Evolutionary conservation across 768 basidiomycete species (phyloP).

Genomic region (Rhizopogon sp.): DNA sequence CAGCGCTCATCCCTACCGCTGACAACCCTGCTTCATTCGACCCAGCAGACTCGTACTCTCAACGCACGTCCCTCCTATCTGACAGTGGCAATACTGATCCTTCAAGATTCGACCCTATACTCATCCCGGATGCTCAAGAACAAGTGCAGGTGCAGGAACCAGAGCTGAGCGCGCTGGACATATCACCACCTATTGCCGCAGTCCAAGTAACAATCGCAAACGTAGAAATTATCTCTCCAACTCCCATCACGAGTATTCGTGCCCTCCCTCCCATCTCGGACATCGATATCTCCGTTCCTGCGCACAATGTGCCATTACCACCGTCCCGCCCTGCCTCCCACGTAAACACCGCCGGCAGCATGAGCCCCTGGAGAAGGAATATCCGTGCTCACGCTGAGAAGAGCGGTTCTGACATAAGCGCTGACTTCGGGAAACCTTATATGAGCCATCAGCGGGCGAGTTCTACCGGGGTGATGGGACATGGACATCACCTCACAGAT

Average conservation of each 20-base stretch:
- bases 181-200: conserved; percentile 9
- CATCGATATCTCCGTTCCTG: conserved; percentile 7
- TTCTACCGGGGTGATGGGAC: not conserved
- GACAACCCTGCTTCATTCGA: not conserved
- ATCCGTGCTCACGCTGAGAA: conserved; percentile 9
- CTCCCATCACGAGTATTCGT: conserved; percentile 2
- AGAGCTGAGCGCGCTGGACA: not conserved
- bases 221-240: conserved; percentile 2
- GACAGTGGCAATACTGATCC: conserved; percentile 1
- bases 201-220: not conserved
- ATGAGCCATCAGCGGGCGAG: not conserved
- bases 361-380: not conserved
- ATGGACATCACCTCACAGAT: conserved; percentile 1
- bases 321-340: conserved; percentile 22
- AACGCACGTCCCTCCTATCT: not conserved
- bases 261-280: conserved; percentile 15
- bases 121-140: conserved; percentile 13
- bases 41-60: not conserved
- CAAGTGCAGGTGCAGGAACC: conserved; percentile 1
- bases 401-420: conserved; percentile 15
- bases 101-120: conserved; percentile 13
- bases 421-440: conserved; percentile 3
- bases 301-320: conserved; percentile 18
- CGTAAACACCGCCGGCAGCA: conserved; percentile 4
- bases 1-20: conserved; percentile 21